Evolutionary conservation across 208 protist species (phyloP).

Genomic region (Borovskyia barvae): DNA sequence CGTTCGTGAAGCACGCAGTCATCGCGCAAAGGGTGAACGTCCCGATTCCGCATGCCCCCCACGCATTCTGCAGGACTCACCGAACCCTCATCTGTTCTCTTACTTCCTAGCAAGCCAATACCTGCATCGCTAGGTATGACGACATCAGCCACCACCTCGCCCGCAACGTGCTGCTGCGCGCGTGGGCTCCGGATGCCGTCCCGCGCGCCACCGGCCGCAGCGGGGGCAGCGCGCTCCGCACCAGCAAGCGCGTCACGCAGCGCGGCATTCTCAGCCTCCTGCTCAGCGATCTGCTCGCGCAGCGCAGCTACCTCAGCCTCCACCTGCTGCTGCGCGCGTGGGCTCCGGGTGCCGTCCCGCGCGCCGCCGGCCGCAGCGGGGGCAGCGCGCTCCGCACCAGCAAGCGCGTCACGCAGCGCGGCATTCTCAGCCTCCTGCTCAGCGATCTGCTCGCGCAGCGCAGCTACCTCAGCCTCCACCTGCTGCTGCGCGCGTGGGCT

Average conservation of each 20-base stretch:
- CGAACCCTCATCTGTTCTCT: too few species aligned
- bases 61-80: too few species aligned
- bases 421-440: conserved; percentile 2
- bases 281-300: not conserved
- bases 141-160: too few species aligned
- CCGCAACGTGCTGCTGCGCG: too few species aligned
- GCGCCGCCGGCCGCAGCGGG: not conserved
- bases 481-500: too few species aligned
- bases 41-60: too few species aligned
- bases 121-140: too few species aligned
- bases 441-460: conserved; percentile 5
- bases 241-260: conserved; percentile 1
- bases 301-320: not conserved
- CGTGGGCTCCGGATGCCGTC: too few species aligned
- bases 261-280: conserved; percentile 1
- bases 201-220: not conserved
- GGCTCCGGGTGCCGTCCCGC: not conserved
- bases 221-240: not conserved
- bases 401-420: conserved; percentile 2
- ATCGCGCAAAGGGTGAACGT: too few species aligned
- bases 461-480: conserved; percentile 1
- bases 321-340: too few species aligned
- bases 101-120: too few species aligned
- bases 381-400: not conserved
- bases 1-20: too few species aligned